These are phyloP conservation scores for Jaapia argillacea DNA, from an alignment of 768 basidiomycete genomes.

Conservation along the genomic window DNA sequence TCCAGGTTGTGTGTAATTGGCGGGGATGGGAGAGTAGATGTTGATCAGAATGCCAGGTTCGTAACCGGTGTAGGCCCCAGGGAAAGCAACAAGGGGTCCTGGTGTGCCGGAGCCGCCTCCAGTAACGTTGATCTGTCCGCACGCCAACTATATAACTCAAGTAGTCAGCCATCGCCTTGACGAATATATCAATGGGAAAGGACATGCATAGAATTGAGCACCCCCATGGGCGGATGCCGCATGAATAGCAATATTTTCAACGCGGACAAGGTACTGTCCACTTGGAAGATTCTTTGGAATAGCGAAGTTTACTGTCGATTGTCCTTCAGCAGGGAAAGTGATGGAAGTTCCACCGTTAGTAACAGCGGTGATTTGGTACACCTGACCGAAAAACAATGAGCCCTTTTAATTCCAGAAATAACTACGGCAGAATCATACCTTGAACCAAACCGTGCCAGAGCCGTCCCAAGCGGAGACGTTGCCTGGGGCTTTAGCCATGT, in stretches of 20 bases:
- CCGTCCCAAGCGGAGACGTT: conserved; percentile 25
- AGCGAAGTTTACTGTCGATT: conserved; percentile 18
- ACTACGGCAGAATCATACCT: conserved; percentile 25
- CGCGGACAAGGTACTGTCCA: conserved; percentile 24
- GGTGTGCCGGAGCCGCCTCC: too few relatives aligned
- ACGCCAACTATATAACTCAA: too few relatives aligned
- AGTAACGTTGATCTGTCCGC: too few relatives aligned
- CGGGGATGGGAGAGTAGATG: too few relatives aligned
- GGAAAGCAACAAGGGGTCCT: too few relatives aligned
- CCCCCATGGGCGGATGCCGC: conserved; percentile 16
- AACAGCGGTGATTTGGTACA: conserved; percentile 3
- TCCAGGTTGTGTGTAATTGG: too few relatives aligned
- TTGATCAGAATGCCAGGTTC: too few relatives aligned
- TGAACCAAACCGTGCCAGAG: conserved; percentile 33
- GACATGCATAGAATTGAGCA: conserved; percentile 19
- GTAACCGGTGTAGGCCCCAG: too few relatives aligned
- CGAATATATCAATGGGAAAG: not conserved
- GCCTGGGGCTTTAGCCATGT: conserved; percentile 15
- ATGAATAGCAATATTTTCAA: conserved; percentile 13
- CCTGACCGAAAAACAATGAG: conserved; percentile 18
- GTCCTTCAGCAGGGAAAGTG: not conserved
- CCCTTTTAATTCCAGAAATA: conserved; percentile 13
- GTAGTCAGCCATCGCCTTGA: too few relatives aligned
- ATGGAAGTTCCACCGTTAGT: too few relatives aligned
- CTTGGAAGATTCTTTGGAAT: conserved; percentile 19